These are phyloP conservation scores for Cutaneotrichosporon cutaneum DNA, from an alignment of 1,284 basidiomycete genomes.

Conservation along the genomic window DNA sequence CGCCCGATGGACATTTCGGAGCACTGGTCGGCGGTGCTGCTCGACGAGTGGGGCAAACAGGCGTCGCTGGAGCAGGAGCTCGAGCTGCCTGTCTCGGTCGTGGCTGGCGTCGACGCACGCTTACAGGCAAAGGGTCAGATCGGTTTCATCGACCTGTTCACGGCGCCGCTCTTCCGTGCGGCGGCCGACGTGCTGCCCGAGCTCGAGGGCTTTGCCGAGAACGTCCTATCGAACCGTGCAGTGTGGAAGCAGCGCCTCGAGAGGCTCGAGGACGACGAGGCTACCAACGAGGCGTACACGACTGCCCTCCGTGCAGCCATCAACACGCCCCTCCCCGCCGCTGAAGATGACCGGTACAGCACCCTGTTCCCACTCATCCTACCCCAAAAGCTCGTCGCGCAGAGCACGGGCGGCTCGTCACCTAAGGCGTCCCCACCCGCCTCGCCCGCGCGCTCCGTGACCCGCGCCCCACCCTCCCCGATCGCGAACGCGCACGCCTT, in stretches of 20 bases:
- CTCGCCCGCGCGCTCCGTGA: slow-evolving; percentile 13
- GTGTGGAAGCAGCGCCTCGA: slow-evolving; percentile 63
- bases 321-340: slow-evolving; percentile 32
- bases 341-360: slow-evolving; percentile 47
- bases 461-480: slow-evolving; percentile 4
- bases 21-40: slow-evolving; percentile 83
- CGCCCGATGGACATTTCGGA: slow-evolving; percentile 86
- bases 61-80: slow-evolving; percentile 75
- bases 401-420: slow-evolving; percentile 15
- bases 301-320: slow-evolving; percentile 26
- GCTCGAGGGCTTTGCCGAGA: slow-evolving; percentile 62
- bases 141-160: slow-evolving; percentile 82
- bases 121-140: slow-evolving; percentile 79
- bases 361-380: slow-evolving; percentile 54
- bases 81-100: slow-evolving; percentile 68
- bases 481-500: slow-evolving; percentile 13
- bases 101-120: slow-evolving; percentile 62
- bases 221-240: slow-evolving; percentile 65
- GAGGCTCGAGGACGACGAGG: slow-evolving; percentile 47
- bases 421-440: slow-evolving; percentile 11
- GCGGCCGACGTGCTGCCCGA: slow-evolving; percentile 71
- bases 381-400: slow-evolving; percentile 35
- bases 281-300: slow-evolving; percentile 16
- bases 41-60: slow-evolving; percentile 86
- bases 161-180: slow-evolving; percentile 75